These are phyloP conservation scores for Kwoniella shivajii DNA, from an alignment of 1,284 basidiomycete species.

Conservation along the genomic window DNA sequence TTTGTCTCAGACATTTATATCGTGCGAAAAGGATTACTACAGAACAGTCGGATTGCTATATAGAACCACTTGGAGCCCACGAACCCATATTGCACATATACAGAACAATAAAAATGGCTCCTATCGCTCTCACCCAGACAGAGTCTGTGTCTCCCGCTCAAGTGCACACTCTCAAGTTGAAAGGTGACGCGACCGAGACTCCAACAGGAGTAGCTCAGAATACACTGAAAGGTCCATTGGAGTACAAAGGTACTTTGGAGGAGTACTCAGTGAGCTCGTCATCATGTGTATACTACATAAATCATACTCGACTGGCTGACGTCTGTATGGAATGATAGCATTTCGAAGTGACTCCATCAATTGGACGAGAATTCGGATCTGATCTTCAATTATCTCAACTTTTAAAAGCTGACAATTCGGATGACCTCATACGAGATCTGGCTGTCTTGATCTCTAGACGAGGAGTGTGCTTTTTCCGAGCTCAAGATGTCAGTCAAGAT, in stretches of 20 bases:
- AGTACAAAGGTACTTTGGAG: constrained; percentile 29
- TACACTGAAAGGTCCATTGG: constrained; percentile 18
- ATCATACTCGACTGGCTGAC: not conserved
- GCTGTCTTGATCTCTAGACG: constrained; percentile 66
- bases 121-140: constrained; percentile 11
- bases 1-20: too few relatives aligned
- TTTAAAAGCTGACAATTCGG: constrained; percentile 54
- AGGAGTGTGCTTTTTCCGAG: constrained; percentile 71
- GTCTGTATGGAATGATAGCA: constrained; percentile 19
- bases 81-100: not conserved
- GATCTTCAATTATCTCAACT: constrained; percentile 55
- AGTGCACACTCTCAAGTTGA: constrained; percentile 6
- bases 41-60: too few relatives aligned
- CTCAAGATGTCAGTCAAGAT: constrained; percentile 59
- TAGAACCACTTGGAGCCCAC: too few relatives aligned
- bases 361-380: constrained; percentile 49
- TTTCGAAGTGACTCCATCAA: constrained; percentile 41
- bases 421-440: constrained; percentile 58
- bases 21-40: too few relatives aligned
- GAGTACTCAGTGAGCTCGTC: constrained; percentile 23
- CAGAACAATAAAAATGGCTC: constrained; percentile 14
- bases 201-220: constrained; percentile 6
- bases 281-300: not conserved
- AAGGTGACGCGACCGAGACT: constrained; percentile 3
- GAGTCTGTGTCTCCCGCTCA: not conserved